A percentile compares a stretch with the other conserved stretches of the same genome.
Evolutionary conservation across 345 rosid genomes (phyloP).

Genomic region (Murraya koenigii): DNA sequence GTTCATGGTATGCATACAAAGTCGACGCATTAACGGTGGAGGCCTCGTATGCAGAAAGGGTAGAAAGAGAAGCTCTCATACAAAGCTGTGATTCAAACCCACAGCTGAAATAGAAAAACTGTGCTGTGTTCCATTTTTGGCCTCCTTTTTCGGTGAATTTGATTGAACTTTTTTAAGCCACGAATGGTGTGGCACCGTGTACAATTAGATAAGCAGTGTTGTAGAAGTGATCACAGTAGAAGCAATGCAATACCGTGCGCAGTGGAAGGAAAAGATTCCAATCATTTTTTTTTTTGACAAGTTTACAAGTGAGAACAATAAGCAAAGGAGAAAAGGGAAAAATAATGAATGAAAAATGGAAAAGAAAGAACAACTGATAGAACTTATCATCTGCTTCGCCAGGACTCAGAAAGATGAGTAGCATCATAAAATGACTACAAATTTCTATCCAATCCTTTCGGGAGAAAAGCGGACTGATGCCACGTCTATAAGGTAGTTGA

Average conservation of each 20-base stretch:
- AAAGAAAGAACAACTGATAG: slow-evolving; percentile 17
- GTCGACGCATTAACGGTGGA: too few relatives aligned
- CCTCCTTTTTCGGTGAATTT: background rate
- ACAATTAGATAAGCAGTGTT: background rate
- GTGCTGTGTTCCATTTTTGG: background rate
- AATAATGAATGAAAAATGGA: background rate
- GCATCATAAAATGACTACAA: slow-evolving; percentile 17
- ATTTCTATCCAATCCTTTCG: slow-evolving; percentile 24
- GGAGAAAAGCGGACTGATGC: slow-evolving; percentile 24
- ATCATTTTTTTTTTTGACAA: background rate
- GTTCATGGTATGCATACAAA: too few relatives aligned
- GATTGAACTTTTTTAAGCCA: background rate
- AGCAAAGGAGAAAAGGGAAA: slow-evolving; percentile 2
- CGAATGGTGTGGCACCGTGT: background rate
- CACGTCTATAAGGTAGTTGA: slow-evolving; percentile 18
- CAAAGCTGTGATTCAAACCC: background rate
- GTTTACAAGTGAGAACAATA: slow-evolving; percentile 15
- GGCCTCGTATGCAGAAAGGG: background rate
- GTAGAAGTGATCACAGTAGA: background rate
- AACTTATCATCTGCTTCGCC: slow-evolving; percentile 18
- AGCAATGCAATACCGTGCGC: background rate
- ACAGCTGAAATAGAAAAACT: too few relatives aligned
- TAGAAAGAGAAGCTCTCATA: background rate
- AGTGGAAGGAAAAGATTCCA: background rate
- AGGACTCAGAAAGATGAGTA: slow-evolving; percentile 16